Conservation (phyloP, 139 green algal species). For the Chlamydomonas schloesseri region DNA sequence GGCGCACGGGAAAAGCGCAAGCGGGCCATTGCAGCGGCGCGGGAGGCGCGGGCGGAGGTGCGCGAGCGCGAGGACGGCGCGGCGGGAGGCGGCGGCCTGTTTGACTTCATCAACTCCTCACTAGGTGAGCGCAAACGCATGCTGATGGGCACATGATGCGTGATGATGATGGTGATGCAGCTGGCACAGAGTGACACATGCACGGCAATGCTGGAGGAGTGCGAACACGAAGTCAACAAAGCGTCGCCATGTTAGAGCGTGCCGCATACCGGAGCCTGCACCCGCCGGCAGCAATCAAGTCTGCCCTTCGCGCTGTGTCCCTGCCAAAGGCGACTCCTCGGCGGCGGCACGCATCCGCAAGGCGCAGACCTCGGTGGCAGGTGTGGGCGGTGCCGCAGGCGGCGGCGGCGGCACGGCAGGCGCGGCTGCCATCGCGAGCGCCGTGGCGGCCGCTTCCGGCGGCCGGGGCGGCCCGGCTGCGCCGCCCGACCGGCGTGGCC, state of each 20-base stretch:
- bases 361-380: slow-evolving; percentile 7
- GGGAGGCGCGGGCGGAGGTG: slow-evolving; percentile 11
- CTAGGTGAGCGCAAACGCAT: neutral
- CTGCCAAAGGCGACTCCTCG: neutral
- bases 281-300: too few species aligned
- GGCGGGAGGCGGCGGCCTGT: slow-evolving; percentile 8
- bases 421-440: slow-evolving; percentile 24
- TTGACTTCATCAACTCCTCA: slow-evolving; percentile 39
- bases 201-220: too few species aligned
- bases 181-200: too few species aligned
- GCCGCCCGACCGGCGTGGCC: slow-evolving; percentile 3
- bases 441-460: neutral
- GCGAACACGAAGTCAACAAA: too few species aligned
- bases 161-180: neutral
- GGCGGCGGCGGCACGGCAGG: neutral
- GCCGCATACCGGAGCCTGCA: too few species aligned
- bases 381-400: neutral
- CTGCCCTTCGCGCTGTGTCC: too few species aligned
- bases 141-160: neutral
- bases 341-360: slow-evolving; percentile 23
- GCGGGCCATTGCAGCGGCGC: neutral
- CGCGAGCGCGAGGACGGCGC: slow-evolving; percentile 1
- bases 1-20: neutral
- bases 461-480: neutral
- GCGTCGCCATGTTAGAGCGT: too few species aligned